phyloP scores from a whole-genome alignment of 371 early-diverging fungal species.

The Mucor circinelloides region DNA sequence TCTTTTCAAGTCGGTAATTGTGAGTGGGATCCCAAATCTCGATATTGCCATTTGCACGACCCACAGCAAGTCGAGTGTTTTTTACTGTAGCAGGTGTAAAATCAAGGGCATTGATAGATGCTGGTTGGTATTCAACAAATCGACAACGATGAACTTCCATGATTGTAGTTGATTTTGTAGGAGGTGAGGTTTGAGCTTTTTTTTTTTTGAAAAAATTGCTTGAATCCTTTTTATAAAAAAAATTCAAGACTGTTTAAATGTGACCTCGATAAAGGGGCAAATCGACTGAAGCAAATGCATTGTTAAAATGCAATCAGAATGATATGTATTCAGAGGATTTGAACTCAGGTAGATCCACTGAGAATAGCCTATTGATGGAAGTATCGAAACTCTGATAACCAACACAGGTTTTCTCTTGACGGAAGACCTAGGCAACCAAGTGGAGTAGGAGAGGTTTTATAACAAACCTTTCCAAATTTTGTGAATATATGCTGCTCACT shows the following conservation, averaged over 20 bases:
- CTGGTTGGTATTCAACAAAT: conserved; percentile 87
- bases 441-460: too few relatives aligned
- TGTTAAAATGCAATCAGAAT: too few relatives aligned
- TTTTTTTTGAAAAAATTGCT: background rate
- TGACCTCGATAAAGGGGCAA: background rate
- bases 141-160: conserved; percentile 91
- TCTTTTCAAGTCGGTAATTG: conserved; percentile 74
- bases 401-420: too few relatives aligned
- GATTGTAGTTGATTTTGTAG: background rate
- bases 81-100: conserved; percentile 68
- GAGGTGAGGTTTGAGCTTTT: background rate
- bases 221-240: background rate
- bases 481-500: too few relatives aligned
- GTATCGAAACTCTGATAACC: too few relatives aligned
- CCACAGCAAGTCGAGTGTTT: conserved; percentile 73
- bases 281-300: too few relatives aligned
- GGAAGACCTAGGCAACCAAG: too few relatives aligned
- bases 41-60: conserved; percentile 90
- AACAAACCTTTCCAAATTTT: too few relatives aligned
- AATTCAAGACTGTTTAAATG: conserved; percentile 1
- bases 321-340: too few relatives aligned
- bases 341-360: too few relatives aligned
- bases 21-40: conserved; percentile 86
- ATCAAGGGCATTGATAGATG: conserved; percentile 82
- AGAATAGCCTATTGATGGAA: too few relatives aligned